These are phyloP conservation scores for Fraxinus dipetala DNA, from an alignment of 305 asterid genomes.

Conservation along the genomic window DNA sequence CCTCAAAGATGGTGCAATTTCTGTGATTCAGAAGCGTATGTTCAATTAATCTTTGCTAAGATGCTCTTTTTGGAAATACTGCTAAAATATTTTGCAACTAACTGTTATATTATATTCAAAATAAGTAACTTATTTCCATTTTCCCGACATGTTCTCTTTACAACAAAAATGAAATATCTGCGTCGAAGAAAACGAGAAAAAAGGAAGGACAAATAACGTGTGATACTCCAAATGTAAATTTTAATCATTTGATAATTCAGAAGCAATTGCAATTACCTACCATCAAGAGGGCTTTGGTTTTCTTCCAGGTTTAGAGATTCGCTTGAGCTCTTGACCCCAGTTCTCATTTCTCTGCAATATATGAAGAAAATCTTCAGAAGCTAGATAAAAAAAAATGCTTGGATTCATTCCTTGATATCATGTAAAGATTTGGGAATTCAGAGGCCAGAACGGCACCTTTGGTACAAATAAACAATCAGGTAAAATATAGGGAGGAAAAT, in stretches of 20 bases:
- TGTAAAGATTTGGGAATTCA: conserved; percentile 4
- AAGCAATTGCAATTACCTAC: conserved; percentile 20
- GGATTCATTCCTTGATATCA: background rate
- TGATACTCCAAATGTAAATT: background rate
- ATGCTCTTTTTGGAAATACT: background rate
- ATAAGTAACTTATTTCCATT: background rate
- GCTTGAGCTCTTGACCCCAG: conserved; percentile 64
- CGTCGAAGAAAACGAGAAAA: no score
- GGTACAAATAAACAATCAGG: conserved; percentile 62
- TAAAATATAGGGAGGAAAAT: conserved; percentile 87
- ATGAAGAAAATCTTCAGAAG: conserved; percentile 29
- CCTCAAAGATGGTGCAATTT: background rate
- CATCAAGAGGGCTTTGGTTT: conserved; percentile 73
- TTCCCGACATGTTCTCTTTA: no score
- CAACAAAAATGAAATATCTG: no score
- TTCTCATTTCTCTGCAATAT: conserved; percentile 57
- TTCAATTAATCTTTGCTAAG: no score
- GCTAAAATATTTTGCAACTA: background rate
- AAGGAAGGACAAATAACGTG: no score
- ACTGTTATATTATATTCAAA: background rate
- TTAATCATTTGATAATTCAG: background rate
- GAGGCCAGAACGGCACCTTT: conserved; percentile 46
- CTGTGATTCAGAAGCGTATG: background rate
- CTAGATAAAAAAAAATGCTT: background rate
- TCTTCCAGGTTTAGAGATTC: conserved; percentile 50